Percentiles rank a stretch among this genome's conserved stretches.
Evolutionary conservation across 306 rosid species (phyloP).

Genomic region (Citrullus mucosospermus): DNA sequence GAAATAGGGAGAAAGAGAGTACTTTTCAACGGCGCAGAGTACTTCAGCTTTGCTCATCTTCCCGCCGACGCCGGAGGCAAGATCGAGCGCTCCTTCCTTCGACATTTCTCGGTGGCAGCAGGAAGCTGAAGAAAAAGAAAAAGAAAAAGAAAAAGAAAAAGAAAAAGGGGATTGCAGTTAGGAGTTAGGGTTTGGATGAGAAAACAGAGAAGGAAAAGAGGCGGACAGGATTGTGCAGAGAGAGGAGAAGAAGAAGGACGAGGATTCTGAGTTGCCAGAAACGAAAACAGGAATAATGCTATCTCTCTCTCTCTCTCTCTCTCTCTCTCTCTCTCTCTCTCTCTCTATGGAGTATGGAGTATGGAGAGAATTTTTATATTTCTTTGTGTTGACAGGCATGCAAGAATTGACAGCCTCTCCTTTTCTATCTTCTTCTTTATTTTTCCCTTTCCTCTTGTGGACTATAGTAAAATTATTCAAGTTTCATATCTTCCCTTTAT

Average conservation of each 20-base stretch:
- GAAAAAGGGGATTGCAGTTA: too few relatives aligned
- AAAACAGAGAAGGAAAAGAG: not conserved
- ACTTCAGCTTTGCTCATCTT: constrained; percentile 55
- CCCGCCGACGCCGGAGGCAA: constrained; percentile 77
- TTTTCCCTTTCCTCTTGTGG: too few relatives aligned
- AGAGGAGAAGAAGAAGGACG: not conserved
- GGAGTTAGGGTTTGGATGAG: not conserved
- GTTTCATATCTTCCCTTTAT: too few relatives aligned
- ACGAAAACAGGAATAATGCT: not conserved
- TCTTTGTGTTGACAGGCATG: too few relatives aligned
- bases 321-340: not conserved
- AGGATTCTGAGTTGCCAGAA: not conserved
- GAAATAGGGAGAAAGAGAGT: not conserved
- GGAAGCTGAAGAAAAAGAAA: not conserved
- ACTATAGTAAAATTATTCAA: too few relatives aligned
- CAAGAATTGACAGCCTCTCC: not conserved
- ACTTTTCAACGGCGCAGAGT: constrained; percentile 65
- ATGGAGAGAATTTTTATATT: too few relatives aligned
- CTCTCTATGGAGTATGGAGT: not conserved
- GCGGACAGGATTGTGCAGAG: not conserved
- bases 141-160: too few relatives aligned
- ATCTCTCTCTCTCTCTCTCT: not conserved
- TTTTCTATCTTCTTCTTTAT: not conserved
- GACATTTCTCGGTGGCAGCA: not conserved
- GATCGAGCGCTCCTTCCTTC: constrained; percentile 58